Percentiles rank a stretch among this genome's conserved stretches.
Evolutionary conservation across 1,284 basidiomycete genomes (phyloP).

Genomic region (Porodaedalea pini): DNA sequence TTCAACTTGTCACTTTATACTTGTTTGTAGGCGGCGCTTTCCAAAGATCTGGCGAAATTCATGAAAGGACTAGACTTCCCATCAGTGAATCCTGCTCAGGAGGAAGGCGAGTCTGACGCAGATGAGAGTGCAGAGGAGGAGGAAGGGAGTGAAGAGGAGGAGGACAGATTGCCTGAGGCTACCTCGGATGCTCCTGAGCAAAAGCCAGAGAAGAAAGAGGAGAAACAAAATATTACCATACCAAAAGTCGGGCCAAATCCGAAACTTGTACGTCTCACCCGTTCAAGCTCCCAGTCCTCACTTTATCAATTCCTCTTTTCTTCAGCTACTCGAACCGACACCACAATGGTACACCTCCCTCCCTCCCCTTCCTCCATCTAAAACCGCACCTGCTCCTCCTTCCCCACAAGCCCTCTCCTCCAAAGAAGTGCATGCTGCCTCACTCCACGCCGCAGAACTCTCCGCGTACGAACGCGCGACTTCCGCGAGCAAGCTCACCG

Average conservation of each 20-base stretch:
- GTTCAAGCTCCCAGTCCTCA: not conserved
- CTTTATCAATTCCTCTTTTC: not conserved
- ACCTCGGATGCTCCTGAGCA: conserved; percentile 28
- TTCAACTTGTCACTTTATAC: not conserved
- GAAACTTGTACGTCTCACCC: conserved; percentile 13
- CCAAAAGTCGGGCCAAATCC: conserved; percentile 31
- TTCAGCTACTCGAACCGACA: conserved; percentile 45
- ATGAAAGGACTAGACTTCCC: conserved; percentile 52
- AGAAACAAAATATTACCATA: conserved; percentile 9
- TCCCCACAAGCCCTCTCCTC: conserved; percentile 40
- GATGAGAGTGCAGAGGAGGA: conserved; percentile 28
- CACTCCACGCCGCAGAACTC: conserved; percentile 51
- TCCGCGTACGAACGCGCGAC: conserved; percentile 43
- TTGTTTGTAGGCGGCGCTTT: conserved; percentile 38
- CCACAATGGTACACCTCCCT: conserved; percentile 59
- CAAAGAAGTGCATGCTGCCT: conserved; percentile 46
- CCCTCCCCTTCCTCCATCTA: conserved; percentile 34
- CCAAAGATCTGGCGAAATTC: conserved; percentile 56
- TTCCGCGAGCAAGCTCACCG: conserved; percentile 35
- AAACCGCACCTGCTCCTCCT: conserved; percentile 27
- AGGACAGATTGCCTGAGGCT: conserved; percentile 17
- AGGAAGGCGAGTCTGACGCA: conserved; percentile 30
- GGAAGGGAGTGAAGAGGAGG: conserved; percentile 19
- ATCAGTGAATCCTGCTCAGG: conserved; percentile 25
- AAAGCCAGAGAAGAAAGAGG: conserved; percentile 22